Evolutionary conservation across 2,329 filamentous ascomycete species (phyloP), one percentile per base, ranked within the genome.

Genomic region (Alternaria postmessia): DNA sequence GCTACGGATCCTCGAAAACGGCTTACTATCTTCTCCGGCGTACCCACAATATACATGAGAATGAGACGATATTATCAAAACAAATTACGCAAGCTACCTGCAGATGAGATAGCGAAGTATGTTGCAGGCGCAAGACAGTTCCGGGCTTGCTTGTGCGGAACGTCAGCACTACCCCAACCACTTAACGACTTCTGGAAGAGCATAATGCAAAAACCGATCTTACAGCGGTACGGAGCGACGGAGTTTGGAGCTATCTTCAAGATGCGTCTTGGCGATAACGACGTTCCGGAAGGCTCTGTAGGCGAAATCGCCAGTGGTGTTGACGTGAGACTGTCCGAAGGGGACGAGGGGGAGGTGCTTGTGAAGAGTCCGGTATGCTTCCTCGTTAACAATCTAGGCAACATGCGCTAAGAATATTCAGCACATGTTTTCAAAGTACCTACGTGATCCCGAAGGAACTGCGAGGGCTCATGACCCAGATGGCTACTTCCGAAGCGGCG

Each of bases 101-200:
- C 78, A 7, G 60, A 65, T 26, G 68, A 76, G 41, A 47, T 75
- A 24, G 67, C 71, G 6, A 71, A 76, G 41, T 86, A 84, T 68
- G 71, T 82, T 28, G 73, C 75, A 11, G 83, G 80, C 1, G 80
- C 81, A 1, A 70, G 78, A 30, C 75, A 75, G 18, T 75, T 82
- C 38, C 72, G 79, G 16, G 79, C 79, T 1, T 80, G 78, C 58
- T 69, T 82, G 6, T 82, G 81, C 63, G 81, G 81, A 0, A 85
- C 83, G 0, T 83, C 80, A 3, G 83, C 83, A 1, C 63, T 85
- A 38, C 83, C 83, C 3, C 79, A 80, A 53, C 82, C 83, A 1
- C 80, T 86, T 39, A 80, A 80, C n/a, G 78, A 84, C 39, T 85
- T 84, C 64, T 85, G 84, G 83, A 77, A 77, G 3, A 67, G 72